Conservation (phyloP, 805 yeast genomes). For the Candida peoriensis region DNA sequence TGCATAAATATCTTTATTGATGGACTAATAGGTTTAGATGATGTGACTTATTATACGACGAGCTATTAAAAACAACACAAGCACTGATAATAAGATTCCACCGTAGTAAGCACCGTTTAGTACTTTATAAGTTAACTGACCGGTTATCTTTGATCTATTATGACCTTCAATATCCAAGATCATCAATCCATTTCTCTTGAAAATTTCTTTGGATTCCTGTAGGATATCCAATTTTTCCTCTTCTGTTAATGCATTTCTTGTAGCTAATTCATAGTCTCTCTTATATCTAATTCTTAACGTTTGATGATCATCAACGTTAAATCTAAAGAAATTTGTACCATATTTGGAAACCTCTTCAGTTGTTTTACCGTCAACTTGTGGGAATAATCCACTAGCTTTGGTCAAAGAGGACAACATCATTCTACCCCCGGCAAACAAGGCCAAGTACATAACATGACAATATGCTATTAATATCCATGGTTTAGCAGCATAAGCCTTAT, state of each 20-base stretch:
- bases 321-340: conserved; percentile 70
- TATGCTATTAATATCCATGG: conserved; percentile 75
- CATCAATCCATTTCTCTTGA: conserved; percentile 54
- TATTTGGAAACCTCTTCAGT: conserved; percentile 53
- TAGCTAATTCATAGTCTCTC: conserved; percentile 70
- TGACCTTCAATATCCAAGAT: conserved; percentile 63
- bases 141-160: conserved; percentile 53
- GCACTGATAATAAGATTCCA: conserved; percentile 28
- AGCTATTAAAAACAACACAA: conserved; percentile 30
- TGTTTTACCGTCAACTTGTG: conserved; percentile 62
- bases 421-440: conserved; percentile 82
- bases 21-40: neutral
- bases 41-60: conserved; percentile 20
- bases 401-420: conserved; percentile 63
- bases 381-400: conserved; percentile 68
- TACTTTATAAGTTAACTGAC: conserved; percentile 49
- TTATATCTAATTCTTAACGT: conserved; percentile 62
- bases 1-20: neutral
- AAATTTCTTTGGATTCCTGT: conserved; percentile 61
- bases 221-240: conserved; percentile 65
- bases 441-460: conserved; percentile 80
- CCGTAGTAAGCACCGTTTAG: conserved; percentile 49
- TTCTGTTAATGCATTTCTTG: conserved; percentile 68
- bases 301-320: conserved; percentile 65
- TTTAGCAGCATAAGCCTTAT: conserved; percentile 45